Conservation (phyloP, 495 filamentous ascomycete genomes). For the Talaromyces trachyspermus region DNA sequence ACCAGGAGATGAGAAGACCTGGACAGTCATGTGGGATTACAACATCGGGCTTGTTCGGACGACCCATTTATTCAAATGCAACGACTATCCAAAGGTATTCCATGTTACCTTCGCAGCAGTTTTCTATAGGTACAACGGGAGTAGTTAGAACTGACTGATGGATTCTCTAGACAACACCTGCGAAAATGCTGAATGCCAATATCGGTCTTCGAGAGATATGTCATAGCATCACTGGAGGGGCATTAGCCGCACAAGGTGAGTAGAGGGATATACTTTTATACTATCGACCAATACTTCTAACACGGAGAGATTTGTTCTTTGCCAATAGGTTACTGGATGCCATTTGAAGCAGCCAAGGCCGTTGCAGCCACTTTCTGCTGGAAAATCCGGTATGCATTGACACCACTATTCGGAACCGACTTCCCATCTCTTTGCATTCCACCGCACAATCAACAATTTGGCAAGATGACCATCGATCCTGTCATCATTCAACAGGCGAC, state of each 20-base stretch:
- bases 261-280: not conserved
- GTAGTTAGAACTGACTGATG: slow-evolving; percentile 10
- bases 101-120: not conserved
- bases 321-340: slow-evolving; percentile 93
- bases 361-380: slow-evolving; percentile 84
- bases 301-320: not conserved
- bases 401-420: slow-evolving; percentile 76
- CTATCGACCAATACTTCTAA: not conserved
- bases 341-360: slow-evolving; percentile 73
- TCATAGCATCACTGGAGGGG: slow-evolving; percentile 90
- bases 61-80: slow-evolving; percentile 91
- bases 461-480: slow-evolving; percentile 60
- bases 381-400: slow-evolving; percentile 72
- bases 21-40: slow-evolving; percentile 94
- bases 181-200: slow-evolving; percentile 71
- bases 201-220: slow-evolving; percentile 77
- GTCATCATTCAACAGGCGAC: slow-evolving; percentile 50
- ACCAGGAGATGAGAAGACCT: slow-evolving; percentile 56
- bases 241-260: slow-evolving; percentile 81
- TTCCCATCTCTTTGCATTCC: slow-evolving; percentile 69
- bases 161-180: slow-evolving; percentile 65
- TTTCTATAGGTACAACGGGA: slow-evolving; percentile 2
- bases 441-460: slow-evolving; percentile 49
- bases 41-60: slow-evolving; percentile 91
- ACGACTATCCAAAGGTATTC: slow-evolving; percentile 72